Conservation (phyloP, 305 asterid genomes). For the Fraxinus latifolia region DNA sequence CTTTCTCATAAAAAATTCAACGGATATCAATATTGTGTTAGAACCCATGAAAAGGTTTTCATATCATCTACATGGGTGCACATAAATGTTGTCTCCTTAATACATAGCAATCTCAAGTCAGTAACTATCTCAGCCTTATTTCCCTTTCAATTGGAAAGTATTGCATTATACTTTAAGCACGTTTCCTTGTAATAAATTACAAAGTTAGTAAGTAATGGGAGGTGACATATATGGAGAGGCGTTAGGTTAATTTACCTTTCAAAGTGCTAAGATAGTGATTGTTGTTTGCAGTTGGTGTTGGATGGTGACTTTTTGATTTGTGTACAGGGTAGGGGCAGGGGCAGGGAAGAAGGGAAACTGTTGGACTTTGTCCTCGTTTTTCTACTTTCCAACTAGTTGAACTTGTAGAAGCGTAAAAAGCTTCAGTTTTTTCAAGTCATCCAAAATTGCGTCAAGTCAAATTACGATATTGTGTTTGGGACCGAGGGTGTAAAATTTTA, state of each 20-base stretch:
- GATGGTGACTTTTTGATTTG: neutral
- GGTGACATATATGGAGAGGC: neutral
- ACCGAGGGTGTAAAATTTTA: neutral
- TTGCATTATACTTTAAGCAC: neutral
- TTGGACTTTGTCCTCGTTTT: neutral
- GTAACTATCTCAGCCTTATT: neutral
- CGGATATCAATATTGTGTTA: neutral
- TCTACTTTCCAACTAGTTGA: neutral
- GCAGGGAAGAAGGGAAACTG: neutral
- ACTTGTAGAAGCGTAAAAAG: neutral
- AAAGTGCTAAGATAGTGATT: neutral
- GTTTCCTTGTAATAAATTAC: neutral
- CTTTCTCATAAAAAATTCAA: neutral
- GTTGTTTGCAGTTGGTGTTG: neutral
- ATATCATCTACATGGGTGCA: neutral
- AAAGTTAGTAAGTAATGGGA: neutral
- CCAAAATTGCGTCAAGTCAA: neutral
- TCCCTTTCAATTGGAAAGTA: neutral
- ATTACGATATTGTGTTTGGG: neutral
- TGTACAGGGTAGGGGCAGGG: neutral
- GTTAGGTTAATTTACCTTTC: neutral
- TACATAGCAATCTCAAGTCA: neutral
- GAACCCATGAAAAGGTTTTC: neutral
- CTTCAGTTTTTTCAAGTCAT: neutral
- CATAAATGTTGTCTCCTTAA: neutral